phyloP scores from a whole-genome alignment of 108 stramenopile genomes.

The Nitzschia inconspicua region DNA sequence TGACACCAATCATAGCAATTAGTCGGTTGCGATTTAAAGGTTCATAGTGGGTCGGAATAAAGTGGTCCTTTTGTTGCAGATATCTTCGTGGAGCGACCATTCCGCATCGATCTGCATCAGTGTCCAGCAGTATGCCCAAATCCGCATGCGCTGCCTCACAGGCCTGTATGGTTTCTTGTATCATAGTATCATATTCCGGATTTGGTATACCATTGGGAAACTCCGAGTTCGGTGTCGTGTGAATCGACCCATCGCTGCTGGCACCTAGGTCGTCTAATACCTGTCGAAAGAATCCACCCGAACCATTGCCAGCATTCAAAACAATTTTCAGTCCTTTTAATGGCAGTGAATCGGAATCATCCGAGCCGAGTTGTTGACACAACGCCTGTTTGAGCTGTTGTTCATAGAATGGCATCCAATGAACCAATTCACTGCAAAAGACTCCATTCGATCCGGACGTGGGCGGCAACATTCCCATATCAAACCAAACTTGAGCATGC shows the following conservation, averaged over 20 bases:
- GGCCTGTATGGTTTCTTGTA: constrained; percentile 56
- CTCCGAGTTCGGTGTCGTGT: constrained; percentile 48
- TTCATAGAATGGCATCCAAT: constrained; percentile 67
- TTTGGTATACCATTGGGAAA: constrained; percentile 82
- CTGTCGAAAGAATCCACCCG: constrained; percentile 67
- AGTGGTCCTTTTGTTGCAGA: constrained; percentile 8
- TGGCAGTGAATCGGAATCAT: constrained; percentile 8
- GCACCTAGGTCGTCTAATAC: constrained; percentile 69
- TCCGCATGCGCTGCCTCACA: constrained; percentile 65
- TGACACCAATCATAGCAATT: constrained; percentile 73
- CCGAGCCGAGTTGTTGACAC: constrained; percentile 28
- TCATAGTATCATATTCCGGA: constrained; percentile 68
- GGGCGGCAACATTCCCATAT: constrained; percentile 63
- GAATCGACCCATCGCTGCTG: constrained; percentile 52
- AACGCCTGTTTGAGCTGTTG: constrained; percentile 47
- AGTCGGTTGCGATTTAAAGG: constrained; percentile 77
- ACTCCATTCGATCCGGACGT: constrained; percentile 57
- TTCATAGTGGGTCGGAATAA: constrained; percentile 37
- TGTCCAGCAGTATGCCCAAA: constrained; percentile 83
- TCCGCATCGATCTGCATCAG: constrained; percentile 85
- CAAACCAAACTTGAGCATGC: constrained; percentile 47
- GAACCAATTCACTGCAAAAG: constrained; percentile 58
- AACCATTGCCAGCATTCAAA: constrained; percentile 77
- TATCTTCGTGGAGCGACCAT: constrained; percentile 53
- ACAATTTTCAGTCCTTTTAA: constrained; percentile 65